A percentile compares a stretch with the other conserved stretches of the same genome.
Evolutionary conservation across 1,284 basidiomycete genomes (phyloP).

Genomic region (Cutaneotrichosporon cyanovorans): DNA sequence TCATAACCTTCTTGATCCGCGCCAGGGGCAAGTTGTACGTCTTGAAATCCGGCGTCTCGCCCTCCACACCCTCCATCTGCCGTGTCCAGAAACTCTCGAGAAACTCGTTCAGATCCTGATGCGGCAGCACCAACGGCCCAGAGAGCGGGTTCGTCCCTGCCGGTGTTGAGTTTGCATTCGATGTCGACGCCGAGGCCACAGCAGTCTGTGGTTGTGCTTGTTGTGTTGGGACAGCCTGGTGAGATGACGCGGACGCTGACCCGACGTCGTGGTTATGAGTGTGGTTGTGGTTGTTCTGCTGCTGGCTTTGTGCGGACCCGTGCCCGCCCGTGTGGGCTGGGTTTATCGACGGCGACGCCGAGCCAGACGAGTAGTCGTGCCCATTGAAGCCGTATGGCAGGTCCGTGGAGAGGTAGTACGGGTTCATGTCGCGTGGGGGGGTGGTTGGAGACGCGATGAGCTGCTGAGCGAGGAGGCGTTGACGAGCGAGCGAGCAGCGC

Average conservation of each 20-base stretch:
- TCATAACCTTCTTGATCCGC: slow-evolving; percentile 96
- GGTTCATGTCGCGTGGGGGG: slow-evolving; percentile 10
- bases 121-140: slow-evolving; percentile 33
- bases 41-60: slow-evolving; percentile 40
- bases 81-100: slow-evolving; percentile 44
- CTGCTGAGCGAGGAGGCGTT: not conserved
- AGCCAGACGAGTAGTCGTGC: slow-evolving; percentile 14
- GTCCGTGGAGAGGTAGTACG: slow-evolving; percentile 16
- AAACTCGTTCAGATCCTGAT: slow-evolving; percentile 42
- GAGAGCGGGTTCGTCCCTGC: slow-evolving; percentile 1
- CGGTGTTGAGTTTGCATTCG: not conserved
- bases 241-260: not conserved
- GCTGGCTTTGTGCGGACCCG: too few species aligned
- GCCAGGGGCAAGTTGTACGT: slow-evolving; percentile 53
- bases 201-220: too few species aligned
- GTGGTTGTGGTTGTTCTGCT: too few species aligned
- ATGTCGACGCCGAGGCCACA: not conserved
- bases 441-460: not conserved
- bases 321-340: too few species aligned
- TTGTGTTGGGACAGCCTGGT: not conserved
- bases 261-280: not conserved
- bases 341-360: slow-evolving; percentile 54
- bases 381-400: slow-evolving; percentile 10
- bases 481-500: too few species aligned
- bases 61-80: slow-evolving; percentile 44